Percentiles rank a stretch among this genome's conserved stretches.
These are phyloP conservation scores for Pleurostoma richardsiae DNA, from an alignment of 2,329 filamentous ascomycete genomes.

Conservation along the genomic window DNA sequence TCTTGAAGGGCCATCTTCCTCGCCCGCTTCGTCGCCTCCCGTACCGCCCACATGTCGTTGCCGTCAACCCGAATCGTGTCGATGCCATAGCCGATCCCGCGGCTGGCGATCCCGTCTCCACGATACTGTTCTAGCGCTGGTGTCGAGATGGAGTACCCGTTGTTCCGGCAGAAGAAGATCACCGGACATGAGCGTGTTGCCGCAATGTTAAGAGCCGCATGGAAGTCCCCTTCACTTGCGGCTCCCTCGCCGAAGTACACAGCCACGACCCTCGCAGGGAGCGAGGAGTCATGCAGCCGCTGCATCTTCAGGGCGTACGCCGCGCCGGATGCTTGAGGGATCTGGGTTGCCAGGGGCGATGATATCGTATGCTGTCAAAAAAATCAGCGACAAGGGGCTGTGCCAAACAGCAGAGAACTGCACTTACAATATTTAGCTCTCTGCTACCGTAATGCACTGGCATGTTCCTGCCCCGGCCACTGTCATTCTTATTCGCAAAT, in stretches of 20 bases:
- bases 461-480: slow-evolving; percentile 86
- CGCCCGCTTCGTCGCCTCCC: slow-evolving; percentile 65
- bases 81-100: slow-evolving; percentile 77
- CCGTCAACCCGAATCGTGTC: slow-evolving; percentile 78
- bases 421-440: slow-evolving; percentile 73
- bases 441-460: slow-evolving; percentile 91
- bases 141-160: slow-evolving; percentile 76
- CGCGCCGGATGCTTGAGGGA: slow-evolving; percentile 73
- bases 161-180: slow-evolving; percentile 78
- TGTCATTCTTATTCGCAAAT: slow-evolving; percentile 80
- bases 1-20: slow-evolving; percentile 72
- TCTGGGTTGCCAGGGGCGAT: slow-evolving; percentile 72
- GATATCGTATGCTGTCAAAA: slow-evolving; percentile 64
- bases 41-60: slow-evolving; percentile 75
- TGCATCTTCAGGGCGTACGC: slow-evolving; percentile 77
- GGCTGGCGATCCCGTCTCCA: slow-evolving; percentile 73
- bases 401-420: neutral
- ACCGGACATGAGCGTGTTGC: slow-evolving; percentile 72
- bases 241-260: slow-evolving; percentile 83
- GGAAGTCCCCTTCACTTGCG: slow-evolving; percentile 77
- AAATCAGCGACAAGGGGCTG: neutral
- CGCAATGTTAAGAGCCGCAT: slow-evolving; percentile 76
- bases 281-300: slow-evolving; percentile 57
- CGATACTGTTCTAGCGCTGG: slow-evolving; percentile 78
- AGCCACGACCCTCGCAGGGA: slow-evolving; percentile 56